Conservation (phyloP, 2,329 filamentous ascomycete species). For the Colletotrichum truncatum region DNA sequence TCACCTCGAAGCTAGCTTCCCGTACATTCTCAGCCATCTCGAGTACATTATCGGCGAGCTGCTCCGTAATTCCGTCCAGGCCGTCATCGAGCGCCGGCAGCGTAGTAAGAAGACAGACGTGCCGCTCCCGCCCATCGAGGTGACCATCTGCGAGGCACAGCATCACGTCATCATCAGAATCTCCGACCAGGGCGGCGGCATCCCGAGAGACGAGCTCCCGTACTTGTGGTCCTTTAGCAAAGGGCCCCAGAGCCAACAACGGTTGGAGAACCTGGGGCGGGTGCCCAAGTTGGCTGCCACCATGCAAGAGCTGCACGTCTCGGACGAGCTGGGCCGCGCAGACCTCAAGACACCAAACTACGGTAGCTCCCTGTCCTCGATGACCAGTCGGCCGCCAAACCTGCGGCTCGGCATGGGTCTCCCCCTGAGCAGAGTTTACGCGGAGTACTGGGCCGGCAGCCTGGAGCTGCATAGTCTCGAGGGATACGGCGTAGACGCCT, state of each 20-base stretch:
- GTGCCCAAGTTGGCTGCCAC: conserved; percentile 95
- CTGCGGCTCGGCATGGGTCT: conserved; percentile 91
- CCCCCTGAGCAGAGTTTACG: conserved; percentile 92
- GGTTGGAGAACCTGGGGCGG: conserved; percentile 84
- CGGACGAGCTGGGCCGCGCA: conserved; percentile 49
- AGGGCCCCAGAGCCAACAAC: conserved; percentile 79
- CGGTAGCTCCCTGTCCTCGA: conserved; percentile 76
- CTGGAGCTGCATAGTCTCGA: conserved; percentile 92
- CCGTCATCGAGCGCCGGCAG: conserved; percentile 80
- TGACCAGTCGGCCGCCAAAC: conserved; percentile 86
- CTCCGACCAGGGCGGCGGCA: conserved; percentile 93
- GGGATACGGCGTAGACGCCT: conserved; percentile 95
- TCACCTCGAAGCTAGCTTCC: conserved; percentile 89
- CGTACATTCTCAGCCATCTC: conserved; percentile 94
- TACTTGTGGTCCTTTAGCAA: conserved; percentile 98
- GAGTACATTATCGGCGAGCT: conserved; percentile 98
- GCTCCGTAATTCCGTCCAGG: conserved; percentile 93
- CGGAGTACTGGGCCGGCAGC: conserved; percentile 97
- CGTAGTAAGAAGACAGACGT: conserved; percentile 39
- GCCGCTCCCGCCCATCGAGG: conserved; percentile 79
- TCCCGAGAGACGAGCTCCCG: conserved; percentile 84
- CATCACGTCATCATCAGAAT: conserved; percentile 97
- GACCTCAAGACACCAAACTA: conserved; percentile 53
- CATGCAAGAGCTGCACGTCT: conserved; percentile 80
- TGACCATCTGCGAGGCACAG: conserved; percentile 91